A percentile compares a stretch with the other conserved stretches of the same genome.
Evolutionary conservation across 1,139 yeast genomes (phyloP).

Genomic region (Kodamaea arcana): DNA sequence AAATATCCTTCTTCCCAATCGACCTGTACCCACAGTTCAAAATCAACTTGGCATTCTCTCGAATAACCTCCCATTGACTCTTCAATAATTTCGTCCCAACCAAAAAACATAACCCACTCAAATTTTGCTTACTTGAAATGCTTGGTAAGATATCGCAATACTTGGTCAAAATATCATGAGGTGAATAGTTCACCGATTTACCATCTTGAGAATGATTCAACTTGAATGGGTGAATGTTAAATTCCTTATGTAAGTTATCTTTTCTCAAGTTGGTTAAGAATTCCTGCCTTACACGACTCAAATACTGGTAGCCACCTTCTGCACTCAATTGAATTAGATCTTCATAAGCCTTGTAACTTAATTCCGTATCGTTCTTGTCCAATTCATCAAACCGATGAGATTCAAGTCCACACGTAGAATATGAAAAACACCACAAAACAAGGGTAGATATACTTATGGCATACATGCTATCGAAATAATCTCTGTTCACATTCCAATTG

Average conservation of each 20-base stretch:
- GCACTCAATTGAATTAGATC: slow-evolving; percentile 22
- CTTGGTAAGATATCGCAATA: slow-evolving; percentile 41
- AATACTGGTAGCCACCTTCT: slow-evolving; percentile 27
- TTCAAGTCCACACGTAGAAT: slow-evolving; percentile 38
- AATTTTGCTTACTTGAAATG: slow-evolving; percentile 41
- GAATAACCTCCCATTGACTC: slow-evolving; percentile 58
- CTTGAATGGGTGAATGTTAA: slow-evolving; percentile 27
- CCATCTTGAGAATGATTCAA: slow-evolving; percentile 15
- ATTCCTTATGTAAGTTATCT: slow-evolving; percentile 22
- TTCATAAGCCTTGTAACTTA: slow-evolving; percentile 15
- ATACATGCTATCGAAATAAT: slow-evolving; percentile 36
- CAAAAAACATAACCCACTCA: slow-evolving; percentile 45
- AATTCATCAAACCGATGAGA: slow-evolving; percentile 25
- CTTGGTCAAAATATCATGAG: slow-evolving; percentile 33
- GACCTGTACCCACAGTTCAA: slow-evolving; percentile 56
- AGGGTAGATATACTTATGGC: slow-evolving; percentile 45
- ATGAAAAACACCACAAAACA: slow-evolving; percentile 48
- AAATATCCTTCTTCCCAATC: slow-evolving; percentile 45
- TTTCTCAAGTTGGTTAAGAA: slow-evolving; percentile 17
- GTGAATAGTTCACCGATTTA: slow-evolving; percentile 13
- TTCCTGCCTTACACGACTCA: slow-evolving; percentile 33
- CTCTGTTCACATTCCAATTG: slow-evolving; percentile 29
- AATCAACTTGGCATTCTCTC: slow-evolving; percentile 55
- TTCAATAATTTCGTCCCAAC: slow-evolving; percentile 39
- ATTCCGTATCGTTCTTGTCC: slow-evolving; percentile 6